Evolutionary conservation across 164 flowering plant genomes (phyloP), one percentile per base, ranked within the genome.

Genomic region (Macadamia tetraphylla): DNA sequence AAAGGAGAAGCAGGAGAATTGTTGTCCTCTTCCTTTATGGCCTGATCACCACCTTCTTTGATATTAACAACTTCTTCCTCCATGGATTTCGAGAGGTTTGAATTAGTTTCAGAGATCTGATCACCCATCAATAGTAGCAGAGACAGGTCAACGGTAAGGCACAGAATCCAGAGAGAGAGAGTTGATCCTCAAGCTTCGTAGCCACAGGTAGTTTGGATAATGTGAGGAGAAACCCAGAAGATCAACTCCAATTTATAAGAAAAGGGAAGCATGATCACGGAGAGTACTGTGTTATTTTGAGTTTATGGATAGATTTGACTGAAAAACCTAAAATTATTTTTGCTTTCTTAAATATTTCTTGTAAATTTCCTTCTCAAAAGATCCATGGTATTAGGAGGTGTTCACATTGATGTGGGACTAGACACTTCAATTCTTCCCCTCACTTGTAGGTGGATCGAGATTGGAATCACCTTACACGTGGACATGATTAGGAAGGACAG

Each of bases 71-170:
- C 72, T 17, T n/a, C 65, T 63, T 44, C 66, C 42, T 71, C 74
- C 74, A 42, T 61, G 7, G 55, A n/a, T 30, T 53, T 61, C 8
- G 40, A 57, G 59, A 58, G 73, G 42, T 65, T 68, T 23, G 71
- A 80, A 52, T 61, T 73, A 46, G 44, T 32, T 65, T 14, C 68
- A 65, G 73, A 30, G 59, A 42, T 66, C 67, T 81, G 82, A 13
- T 2, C 40, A 2, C 78, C 79, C 81, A 66, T 73, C 44, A 17
- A 9, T 44, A 9, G 32, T 8, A 8, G 13, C 3, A 35, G 40
- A 35, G 40, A 35, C 51, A 46, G 7, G 13, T 8, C 51, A 46
- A 46, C 12, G 0, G 7, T 46, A 46, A 8, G 51, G 13, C 9
- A 46, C 51, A 42, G 59, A 9, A 2, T 23, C 15, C 53, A 23